Conservation (phyloP, 1,284 basidiomycete species). For the Pholiota adiposa region DNA sequence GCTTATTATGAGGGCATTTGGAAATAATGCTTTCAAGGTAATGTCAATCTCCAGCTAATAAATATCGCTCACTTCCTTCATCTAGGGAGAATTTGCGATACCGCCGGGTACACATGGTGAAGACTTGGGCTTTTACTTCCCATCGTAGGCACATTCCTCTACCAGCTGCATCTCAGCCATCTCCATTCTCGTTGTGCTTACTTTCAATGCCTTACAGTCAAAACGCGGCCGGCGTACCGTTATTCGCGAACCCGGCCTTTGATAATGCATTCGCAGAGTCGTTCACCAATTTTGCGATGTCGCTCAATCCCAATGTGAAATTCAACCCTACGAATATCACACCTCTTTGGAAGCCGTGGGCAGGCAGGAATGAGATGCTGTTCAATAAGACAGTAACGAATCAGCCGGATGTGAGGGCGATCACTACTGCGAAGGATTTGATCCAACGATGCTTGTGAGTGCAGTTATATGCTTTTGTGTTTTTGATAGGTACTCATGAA, state of each 20-base stretch:
- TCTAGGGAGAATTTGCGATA: conserved; percentile 38
- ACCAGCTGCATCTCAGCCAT: too few species aligned
- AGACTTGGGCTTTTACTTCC: conserved; percentile 38
- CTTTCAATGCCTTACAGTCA: neutral
- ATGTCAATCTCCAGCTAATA: neutral
- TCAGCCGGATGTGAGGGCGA: conserved; percentile 23
- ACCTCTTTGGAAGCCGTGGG: conserved; percentile 24
- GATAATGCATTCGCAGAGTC: conserved; percentile 41
- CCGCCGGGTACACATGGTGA: conserved; percentile 35
- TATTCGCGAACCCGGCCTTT: conserved; percentile 42
- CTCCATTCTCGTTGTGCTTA: neutral
- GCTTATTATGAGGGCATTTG: conserved; percentile 32
- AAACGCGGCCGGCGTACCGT: conserved; percentile 7
- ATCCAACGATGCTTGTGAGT: conserved; percentile 27
- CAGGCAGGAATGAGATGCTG: conserved; percentile 23
- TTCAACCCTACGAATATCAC: conserved; percentile 23
- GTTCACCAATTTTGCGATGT: conserved; percentile 41
- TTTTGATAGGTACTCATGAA: too few species aligned
- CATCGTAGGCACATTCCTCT: conserved; percentile 14
- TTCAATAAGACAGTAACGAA: conserved; percentile 30
- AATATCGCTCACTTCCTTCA: neutral
- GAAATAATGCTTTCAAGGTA: conserved; percentile 33
- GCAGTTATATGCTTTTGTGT: neutral
- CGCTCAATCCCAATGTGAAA: conserved; percentile 42
- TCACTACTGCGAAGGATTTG: conserved; percentile 21